Evolutionary conservation across 2,329 filamentous ascomycete species (phyloP).

Genomic region (Stachybotrys elegans): DNA sequence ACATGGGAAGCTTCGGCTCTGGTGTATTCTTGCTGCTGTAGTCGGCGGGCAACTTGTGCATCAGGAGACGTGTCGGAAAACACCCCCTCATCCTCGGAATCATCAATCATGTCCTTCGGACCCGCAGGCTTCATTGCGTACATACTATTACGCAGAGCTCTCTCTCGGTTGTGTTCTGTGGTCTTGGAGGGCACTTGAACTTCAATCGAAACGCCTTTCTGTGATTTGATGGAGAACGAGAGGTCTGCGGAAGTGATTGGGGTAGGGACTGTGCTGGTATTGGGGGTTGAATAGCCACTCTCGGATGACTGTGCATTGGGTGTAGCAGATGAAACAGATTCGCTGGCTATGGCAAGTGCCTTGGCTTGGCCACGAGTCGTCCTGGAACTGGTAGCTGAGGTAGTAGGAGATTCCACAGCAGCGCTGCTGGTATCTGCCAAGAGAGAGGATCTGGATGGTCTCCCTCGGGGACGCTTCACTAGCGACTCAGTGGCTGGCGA

Average conservation of each 20-base stretch:
- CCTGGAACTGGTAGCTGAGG: too few species aligned
- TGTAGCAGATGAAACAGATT: conserved; percentile 27
- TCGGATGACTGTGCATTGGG: conserved; percentile 23
- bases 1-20: conserved; percentile 6
- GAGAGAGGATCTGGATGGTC: conserved; percentile 14
- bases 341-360: conserved; percentile 14
- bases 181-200: conserved; percentile 20
- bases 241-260: conserved; percentile 19
- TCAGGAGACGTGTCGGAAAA: conserved; percentile 19
- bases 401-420: conserved; percentile 6
- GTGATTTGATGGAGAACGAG: conserved; percentile 1
- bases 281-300: conserved; percentile 28
- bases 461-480: conserved; percentile 16
- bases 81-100: conserved; percentile 33
- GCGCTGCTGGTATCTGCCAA: conserved; percentile 9
- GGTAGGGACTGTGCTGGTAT: conserved; percentile 30
- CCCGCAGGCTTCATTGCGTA: conserved; percentile 40
- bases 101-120: conserved; percentile 38
- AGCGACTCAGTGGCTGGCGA: background rate
- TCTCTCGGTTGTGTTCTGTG: conserved; percentile 18
- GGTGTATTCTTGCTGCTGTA: conserved; percentile 27
- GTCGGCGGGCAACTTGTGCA: conserved; percentile 24
- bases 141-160: conserved; percentile 34
- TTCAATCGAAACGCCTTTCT: conserved; percentile 16
- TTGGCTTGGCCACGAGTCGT: conserved; percentile 12